These are phyloP conservation scores for Botryotinia globosa DNA, from an alignment of 2,329 filamentous ascomycete genomes.

Conservation along the genomic window DNA sequence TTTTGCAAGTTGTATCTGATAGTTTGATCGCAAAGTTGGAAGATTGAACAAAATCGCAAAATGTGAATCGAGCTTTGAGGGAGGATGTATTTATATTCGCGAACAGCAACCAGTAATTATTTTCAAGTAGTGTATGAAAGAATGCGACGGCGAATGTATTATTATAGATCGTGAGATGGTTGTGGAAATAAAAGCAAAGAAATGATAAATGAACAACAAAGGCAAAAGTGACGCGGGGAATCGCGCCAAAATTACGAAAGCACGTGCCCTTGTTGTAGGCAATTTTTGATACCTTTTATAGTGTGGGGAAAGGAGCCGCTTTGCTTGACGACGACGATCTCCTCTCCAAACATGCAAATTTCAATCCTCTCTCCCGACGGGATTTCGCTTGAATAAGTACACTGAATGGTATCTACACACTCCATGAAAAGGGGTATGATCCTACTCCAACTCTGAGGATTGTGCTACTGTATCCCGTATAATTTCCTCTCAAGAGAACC, in stretches of 20 bases:
- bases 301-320: background rate
- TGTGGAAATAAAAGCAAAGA: background rate
- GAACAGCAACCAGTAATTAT: background rate
- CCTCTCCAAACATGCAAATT: background rate
- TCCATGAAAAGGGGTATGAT: too few relatives aligned
- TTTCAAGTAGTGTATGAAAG: background rate
- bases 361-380: background rate
- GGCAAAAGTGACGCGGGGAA: constrained; percentile 13
- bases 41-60: background rate
- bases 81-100: background rate
- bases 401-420: background rate
- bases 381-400: background rate
- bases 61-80: background rate
- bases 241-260: constrained; percentile 1
- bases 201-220: background rate
- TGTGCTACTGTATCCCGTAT: background rate
- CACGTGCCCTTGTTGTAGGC: background rate
- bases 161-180: constrained; percentile 1
- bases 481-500: background rate
- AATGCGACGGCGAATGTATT: background rate
- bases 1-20: background rate
- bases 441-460: too few relatives aligned
- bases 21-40: background rate
- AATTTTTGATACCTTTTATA: background rate
- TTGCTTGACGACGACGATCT: background rate